A percentile compares a stretch with the other conserved stretches of the same genome.
phyloP scores from a whole-genome alignment of 768 basidiomycete species.

The Pleurotus citrinopileatus region DNA sequence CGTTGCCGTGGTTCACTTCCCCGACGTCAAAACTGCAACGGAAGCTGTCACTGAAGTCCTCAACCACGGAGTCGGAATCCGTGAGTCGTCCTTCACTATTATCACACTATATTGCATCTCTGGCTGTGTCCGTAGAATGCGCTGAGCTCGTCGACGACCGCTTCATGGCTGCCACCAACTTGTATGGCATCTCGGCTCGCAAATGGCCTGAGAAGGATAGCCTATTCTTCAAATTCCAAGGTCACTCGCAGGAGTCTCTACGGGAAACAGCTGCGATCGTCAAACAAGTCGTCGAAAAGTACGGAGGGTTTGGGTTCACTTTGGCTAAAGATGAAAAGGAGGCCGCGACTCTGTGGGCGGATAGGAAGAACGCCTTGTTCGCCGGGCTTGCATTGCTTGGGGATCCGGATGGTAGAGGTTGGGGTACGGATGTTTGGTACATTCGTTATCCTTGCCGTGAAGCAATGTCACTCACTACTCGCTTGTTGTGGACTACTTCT shows the following conservation, averaged over 20 bases:
- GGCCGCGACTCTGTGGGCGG: constrained; percentile 68
- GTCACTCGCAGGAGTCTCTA: constrained; percentile 55
- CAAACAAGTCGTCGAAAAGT: constrained; percentile 52
- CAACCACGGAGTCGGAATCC: constrained; percentile 71
- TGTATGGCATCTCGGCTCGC: constrained; percentile 47
- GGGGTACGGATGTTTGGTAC: constrained; percentile 79
- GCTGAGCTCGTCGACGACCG: constrained; percentile 78
- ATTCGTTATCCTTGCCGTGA: too few relatives aligned
- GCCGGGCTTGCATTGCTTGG: constrained; percentile 54
- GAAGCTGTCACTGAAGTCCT: constrained; percentile 73
- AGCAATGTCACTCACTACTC: background rate
- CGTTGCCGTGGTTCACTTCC: constrained; percentile 82
- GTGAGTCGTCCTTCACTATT: constrained; percentile 38
- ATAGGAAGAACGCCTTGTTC: constrained; percentile 68
- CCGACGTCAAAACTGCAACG: constrained; percentile 69
- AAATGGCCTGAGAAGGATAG: constrained; percentile 65
- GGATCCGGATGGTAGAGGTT: constrained; percentile 46
- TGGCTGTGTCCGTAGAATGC: constrained; percentile 73
- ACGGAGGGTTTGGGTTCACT: constrained; percentile 67
- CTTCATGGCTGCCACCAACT: constrained; percentile 64
- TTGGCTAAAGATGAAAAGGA: constrained; percentile 64
- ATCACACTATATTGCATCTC: background rate
- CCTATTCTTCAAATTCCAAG: constrained; percentile 88
- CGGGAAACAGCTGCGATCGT: constrained; percentile 60
- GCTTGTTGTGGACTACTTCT: background rate